phyloP scores from a whole-genome alignment of 148 eudicot species.

The Linanthus parryae region DNA sequence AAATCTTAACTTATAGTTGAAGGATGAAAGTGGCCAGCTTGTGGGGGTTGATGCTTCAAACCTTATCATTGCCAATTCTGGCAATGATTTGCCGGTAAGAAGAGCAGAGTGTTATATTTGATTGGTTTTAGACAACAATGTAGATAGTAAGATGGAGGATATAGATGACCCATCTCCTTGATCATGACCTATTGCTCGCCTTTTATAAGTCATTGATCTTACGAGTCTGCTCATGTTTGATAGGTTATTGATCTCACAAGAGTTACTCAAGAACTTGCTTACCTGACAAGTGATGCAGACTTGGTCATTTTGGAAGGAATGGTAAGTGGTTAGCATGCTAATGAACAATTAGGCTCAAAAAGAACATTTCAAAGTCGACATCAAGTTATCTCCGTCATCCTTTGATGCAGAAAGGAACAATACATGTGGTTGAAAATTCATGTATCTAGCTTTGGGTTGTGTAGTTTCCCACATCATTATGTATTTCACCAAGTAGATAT shows the following conservation, averaged over 20 bases:
- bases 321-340: conserved; percentile 41
- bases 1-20: conserved; percentile 43
- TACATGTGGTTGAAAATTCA: not conserved
- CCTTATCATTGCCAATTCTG: conserved; percentile 87
- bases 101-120: conserved; percentile 4
- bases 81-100: conserved; percentile 97
- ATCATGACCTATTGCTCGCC: too few relatives aligned
- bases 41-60: conserved; percentile 78
- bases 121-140: too few relatives aligned
- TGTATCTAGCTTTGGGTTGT: too few relatives aligned
- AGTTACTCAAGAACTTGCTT: conserved; percentile 89
- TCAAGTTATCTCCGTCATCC: not conserved
- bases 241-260: conserved; percentile 91
- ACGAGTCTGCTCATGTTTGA: conserved; percentile 7
- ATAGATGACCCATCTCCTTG: too few relatives aligned
- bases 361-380: not conserved
- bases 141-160: too few relatives aligned
- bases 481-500: too few relatives aligned
- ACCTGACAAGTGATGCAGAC: conserved; percentile 90
- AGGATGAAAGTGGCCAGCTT: conserved; percentile 82
- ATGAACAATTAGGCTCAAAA: not conserved
- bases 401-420: not conserved
- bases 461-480: too few relatives aligned
- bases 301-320: conserved; percentile 93
- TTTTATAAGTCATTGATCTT: too few relatives aligned